phyloP scores from a whole-genome alignment of 2,329 filamentous ascomycete genomes.

The Xylaria sp. region DNA sequence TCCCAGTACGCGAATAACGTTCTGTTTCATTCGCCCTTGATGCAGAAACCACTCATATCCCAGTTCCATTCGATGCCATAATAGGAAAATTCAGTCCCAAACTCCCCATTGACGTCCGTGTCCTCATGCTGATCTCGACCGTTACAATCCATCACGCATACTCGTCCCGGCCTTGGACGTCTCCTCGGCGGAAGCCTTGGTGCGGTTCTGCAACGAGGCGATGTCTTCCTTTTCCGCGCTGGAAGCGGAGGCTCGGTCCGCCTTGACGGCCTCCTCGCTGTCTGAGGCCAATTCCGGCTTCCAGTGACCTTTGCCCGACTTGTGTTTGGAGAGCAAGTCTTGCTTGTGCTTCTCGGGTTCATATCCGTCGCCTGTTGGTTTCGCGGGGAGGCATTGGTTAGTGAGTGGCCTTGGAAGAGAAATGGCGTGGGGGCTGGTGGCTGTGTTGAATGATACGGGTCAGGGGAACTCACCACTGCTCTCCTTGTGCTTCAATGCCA shows the following conservation, averaged over 20 bases:
- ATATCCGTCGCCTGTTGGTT: constrained; percentile 53
- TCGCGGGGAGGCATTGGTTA: constrained; percentile 44
- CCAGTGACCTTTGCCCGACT: constrained; percentile 78
- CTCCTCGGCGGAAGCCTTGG: constrained; percentile 64
- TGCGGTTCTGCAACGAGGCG: constrained; percentile 66
- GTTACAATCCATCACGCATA: constrained; percentile 56
- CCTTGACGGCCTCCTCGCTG: constrained; percentile 81
- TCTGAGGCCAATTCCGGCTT: constrained; percentile 80
- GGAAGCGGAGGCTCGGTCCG: constrained; percentile 62
- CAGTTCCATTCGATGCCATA: not conserved
- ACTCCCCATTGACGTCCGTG: not conserved
- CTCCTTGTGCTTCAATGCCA: constrained; percentile 46
- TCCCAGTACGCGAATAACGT: not conserved
- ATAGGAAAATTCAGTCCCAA: not conserved
- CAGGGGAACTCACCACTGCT: constrained; percentile 40
- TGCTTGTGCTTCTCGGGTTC: constrained; percentile 67
- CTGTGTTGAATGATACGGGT: not conserved
- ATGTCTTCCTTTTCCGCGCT: constrained; percentile 52
- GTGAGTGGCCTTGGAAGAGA: not conserved
- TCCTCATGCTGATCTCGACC: not conserved
- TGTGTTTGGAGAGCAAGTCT: constrained; percentile 73
- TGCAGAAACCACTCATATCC: not conserved
- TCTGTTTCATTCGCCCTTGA: not conserved
- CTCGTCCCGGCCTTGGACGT: constrained; percentile 61
- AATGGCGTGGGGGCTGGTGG: too few relatives aligned